Base-by-base conservation (phyloP, 192 early-diverging fungal species). In the Obelidium mucronatum region DNA sequence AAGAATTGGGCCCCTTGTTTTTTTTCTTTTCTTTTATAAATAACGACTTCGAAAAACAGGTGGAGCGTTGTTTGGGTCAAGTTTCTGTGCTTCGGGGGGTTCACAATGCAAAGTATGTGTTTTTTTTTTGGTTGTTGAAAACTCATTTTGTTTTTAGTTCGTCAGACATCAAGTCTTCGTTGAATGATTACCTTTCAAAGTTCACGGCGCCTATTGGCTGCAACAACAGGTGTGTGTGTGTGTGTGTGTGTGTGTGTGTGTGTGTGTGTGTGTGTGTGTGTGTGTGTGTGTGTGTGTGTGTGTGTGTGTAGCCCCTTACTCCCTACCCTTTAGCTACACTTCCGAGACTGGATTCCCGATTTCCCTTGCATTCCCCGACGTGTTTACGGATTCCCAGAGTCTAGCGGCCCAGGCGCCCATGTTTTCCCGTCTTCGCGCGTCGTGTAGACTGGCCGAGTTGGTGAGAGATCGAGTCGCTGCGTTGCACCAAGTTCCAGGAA, bases 41-140 rank as follows among this genome's bases (percentile, higher is more conserved):
- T 52, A 13, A 13, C n/a, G 13, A 6, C 24, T 0, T 26, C 24
- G 24, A 34, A 31, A 34, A 6, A 8, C 24, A 69, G 67, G 52
- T 69, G 24, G 69, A 72, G 54, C 6, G 36, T 35, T 72, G 69
- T 51, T 13, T 19, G 13, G 69, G 69, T 19, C 69, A 72, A 58
- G 69, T 72, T 11, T 35, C 34, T 28, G 69, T 72, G 11, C 35
- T 72, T 33, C 30, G 69, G 19, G 69, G 69, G 8, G 48, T 67
- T 24, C 3, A 26, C 6, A 44, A 44, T 58, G 13, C 24, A 8
- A 58, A 58, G 66, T 67, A 67, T 26, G 66, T 67, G 39, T 67
- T 42, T 68, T 68, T 40, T 4, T 60, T 28, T 28, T 60, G 58
- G 30, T 8, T 19, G 13, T 31, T 0, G 22, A 28, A 28, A 30